A percentile compares a stretch with the other conserved stretches of the same genome.
Evolutionary conservation across 768 basidiomycete genomes (phyloP).

Genomic region (Megacollybia marginata): DNA sequence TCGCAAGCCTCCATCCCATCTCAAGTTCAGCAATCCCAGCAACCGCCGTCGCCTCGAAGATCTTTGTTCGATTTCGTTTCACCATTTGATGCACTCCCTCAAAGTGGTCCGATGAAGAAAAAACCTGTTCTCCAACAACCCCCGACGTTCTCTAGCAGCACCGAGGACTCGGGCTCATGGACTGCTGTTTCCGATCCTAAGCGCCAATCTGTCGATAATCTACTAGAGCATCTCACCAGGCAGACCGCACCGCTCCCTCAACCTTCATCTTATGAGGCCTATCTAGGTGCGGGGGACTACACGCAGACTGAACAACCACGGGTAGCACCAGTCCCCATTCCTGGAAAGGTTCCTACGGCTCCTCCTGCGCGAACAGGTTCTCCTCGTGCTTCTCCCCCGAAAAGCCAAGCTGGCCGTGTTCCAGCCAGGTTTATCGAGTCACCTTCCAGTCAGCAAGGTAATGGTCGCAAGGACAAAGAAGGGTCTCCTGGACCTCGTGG

Average conservation of each 20-base stretch:
- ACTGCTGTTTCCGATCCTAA: conserved; percentile 52
- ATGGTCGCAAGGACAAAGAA: conserved; percentile 56
- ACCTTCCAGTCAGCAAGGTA: conserved; percentile 34
- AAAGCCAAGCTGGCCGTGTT: conserved; percentile 41
- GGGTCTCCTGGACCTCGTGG: conserved; percentile 60
- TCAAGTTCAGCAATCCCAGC: conserved; percentile 27
- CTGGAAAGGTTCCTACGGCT: background rate
- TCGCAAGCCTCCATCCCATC: conserved; percentile 22
- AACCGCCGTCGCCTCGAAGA: conserved; percentile 64
- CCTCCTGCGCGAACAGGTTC: conserved; percentile 34
- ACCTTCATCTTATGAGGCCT: conserved; percentile 38
- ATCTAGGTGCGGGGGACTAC: conserved; percentile 35
- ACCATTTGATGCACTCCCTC: conserved; percentile 71
- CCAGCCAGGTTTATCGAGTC: conserved; percentile 46
- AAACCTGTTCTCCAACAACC: conserved; percentile 54
- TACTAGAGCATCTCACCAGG: conserved; percentile 67
- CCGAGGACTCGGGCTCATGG: conserved; percentile 57
- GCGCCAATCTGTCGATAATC: conserved; percentile 77
- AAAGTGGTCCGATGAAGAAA: conserved; percentile 50
- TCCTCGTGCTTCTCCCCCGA: conserved; percentile 55
- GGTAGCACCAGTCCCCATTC: conserved; percentile 8
- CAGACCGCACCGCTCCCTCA: conserved; percentile 26
- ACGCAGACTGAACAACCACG: conserved; percentile 29
- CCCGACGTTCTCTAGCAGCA: conserved; percentile 32
- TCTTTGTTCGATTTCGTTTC: conserved; percentile 84